Evolutionary conservation across 192 early-diverging fungal genomes (phyloP).

Genomic region (Umbelopsis sp.): DNA sequence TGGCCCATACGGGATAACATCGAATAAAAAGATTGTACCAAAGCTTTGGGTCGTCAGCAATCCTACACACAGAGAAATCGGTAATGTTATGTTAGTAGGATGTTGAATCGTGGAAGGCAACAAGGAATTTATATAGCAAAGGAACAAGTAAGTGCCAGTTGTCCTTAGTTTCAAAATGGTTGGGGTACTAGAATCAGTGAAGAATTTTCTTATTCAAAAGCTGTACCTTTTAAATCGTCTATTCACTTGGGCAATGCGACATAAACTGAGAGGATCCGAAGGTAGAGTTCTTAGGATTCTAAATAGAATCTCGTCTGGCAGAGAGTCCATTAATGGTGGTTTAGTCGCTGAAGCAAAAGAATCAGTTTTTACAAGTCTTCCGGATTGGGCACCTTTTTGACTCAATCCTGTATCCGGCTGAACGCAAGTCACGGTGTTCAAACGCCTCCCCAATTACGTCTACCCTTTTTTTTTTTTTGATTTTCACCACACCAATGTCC

Average conservation of each 20-base stretch:
- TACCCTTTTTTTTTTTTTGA: background rate
- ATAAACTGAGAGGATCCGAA: conserved; percentile 5
- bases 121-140: background rate
- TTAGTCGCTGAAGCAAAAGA: background rate
- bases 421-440: background rate
- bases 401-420: conserved; percentile 1
- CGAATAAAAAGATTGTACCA: conserved; percentile 32
- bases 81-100: background rate
- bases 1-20: conserved; percentile 22
- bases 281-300: conserved; percentile 6
- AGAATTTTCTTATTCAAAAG: background rate
- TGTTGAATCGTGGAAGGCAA: background rate
- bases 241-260: conserved; percentile 6
- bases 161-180: no score
- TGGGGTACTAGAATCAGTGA: no score
- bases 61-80: conserved; percentile 6
- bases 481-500: background rate
- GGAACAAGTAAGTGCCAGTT: background rate
- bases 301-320: conserved; percentile 23
- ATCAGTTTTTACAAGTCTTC: background rate
- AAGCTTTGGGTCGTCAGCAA: conserved; percentile 25
- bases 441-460: no score
- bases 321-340: conserved; percentile 20
- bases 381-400: conserved; percentile 1
- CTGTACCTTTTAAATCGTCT: conserved; percentile 14